Conservation (phyloP, 1,284 basidiomycete genomes). For the Termitomyces sp. region DNA sequence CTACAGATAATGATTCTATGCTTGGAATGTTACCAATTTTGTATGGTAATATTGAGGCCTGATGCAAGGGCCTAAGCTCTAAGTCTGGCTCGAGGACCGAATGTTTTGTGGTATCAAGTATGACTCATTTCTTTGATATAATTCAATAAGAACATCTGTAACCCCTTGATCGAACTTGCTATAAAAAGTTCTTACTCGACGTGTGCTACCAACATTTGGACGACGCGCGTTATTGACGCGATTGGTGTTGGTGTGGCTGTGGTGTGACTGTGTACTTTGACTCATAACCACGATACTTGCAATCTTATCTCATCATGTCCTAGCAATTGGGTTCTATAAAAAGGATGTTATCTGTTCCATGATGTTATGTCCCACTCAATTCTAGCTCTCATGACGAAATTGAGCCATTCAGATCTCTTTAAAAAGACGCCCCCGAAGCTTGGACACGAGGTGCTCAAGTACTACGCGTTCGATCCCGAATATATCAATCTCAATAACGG, state of each 20-base stretch:
- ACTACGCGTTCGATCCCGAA: conserved; percentile 53
- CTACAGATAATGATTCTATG: too few species aligned
- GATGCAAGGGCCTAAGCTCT: too few species aligned
- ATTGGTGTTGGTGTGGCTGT: too few species aligned
- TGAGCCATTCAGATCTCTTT: conserved; percentile 15
- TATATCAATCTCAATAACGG: conserved; percentile 67
- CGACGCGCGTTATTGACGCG: not conserved
- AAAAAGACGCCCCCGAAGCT: conserved; percentile 41
- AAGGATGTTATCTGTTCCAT: not conserved
- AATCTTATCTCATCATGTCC: not conserved
- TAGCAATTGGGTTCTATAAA: not conserved
- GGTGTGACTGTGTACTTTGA: not conserved
- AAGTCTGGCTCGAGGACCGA: too few species aligned
- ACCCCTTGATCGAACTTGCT: too few species aligned
- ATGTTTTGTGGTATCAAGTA: too few species aligned
- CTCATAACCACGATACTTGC: not conserved
- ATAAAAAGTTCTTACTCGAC: too few species aligned
- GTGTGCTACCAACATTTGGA: not conserved
- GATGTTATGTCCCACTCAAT: too few species aligned
- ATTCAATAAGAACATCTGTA: too few species aligned
- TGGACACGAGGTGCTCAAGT: conserved; percentile 52
- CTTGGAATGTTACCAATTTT: too few species aligned
- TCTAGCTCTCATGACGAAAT: conserved; percentile 2
- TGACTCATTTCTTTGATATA: too few species aligned
- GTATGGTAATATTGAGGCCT: not conserved